phyloP scores from a whole-genome alignment of 768 basidiomycete species.

The Crucibulum laeve region DNA sequence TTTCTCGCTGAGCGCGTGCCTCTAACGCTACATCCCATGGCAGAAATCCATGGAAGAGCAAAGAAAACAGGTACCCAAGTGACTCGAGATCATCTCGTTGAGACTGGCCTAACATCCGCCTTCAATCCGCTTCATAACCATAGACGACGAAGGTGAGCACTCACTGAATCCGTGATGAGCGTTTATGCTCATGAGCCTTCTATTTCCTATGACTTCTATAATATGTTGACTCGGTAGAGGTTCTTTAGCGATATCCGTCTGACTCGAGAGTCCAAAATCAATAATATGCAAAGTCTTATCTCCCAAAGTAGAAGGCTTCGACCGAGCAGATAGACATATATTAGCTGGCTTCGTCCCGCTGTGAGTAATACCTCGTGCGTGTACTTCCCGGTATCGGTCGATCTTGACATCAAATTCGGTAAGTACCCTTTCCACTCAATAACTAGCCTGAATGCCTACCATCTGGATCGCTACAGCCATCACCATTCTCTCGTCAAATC shows the following conservation, averaged over 20 bases:
- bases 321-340: conserved; percentile 20
- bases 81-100: conserved; percentile 32
- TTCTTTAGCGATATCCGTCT: conserved; percentile 7
- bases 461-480: conserved; percentile 22
- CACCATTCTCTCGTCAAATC: conserved; percentile 18
- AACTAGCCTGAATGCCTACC: conserved; percentile 14
- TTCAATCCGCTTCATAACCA: neutral
- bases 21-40: conserved; percentile 27
- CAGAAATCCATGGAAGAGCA: conserved; percentile 21
- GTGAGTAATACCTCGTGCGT: conserved; percentile 21
- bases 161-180: conserved; percentile 27
- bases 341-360: conserved; percentile 28
- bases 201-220: conserved; percentile 20
- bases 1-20: neutral
- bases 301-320: neutral
- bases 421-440: neutral
- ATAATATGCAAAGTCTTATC: conserved; percentile 18
- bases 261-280: conserved; percentile 23
- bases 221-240: conserved; percentile 13
- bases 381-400: conserved; percentile 19
- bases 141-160: conserved; percentile 4
- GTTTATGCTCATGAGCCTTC: conserved; percentile 23
- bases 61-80: conserved; percentile 28
- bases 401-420: conserved; percentile 12
- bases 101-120: conserved; percentile 19